Percentiles rank a stretch among this genome's conserved stretches.
phyloP scores from a whole-genome alignment of 495 filamentous ascomycete species.

The Terfezia claveryi region DNA sequence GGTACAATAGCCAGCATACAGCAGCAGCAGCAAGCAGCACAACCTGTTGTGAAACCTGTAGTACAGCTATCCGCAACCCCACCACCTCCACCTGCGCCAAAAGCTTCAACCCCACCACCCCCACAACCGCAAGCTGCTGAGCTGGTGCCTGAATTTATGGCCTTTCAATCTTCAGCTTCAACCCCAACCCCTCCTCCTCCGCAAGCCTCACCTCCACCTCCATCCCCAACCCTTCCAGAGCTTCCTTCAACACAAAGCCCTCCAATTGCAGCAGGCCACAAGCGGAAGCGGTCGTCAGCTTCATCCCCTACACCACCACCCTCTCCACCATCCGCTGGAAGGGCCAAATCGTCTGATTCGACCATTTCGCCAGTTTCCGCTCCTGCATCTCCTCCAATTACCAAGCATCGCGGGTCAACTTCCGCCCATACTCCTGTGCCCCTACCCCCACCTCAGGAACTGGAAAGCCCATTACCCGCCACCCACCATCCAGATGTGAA shows the following conservation, averaged over 20 bases:
- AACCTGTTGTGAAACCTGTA: too few species aligned
- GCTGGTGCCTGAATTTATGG: background rate
- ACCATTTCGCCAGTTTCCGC: background rate
- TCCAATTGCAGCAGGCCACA: background rate
- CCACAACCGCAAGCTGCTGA: background rate
- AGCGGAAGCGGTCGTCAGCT: background rate
- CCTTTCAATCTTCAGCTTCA: too few species aligned
- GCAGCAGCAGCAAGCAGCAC: too few species aligned
- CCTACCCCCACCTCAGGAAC: background rate
- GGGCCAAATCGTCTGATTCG: background rate
- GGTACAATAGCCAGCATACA: too few species aligned
- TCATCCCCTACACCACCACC: background rate
- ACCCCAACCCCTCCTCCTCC: background rate
- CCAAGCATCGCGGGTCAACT: background rate
- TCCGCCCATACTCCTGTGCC: background rate
- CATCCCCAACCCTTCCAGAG: background rate
- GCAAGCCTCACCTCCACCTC: background rate
- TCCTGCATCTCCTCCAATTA: background rate
- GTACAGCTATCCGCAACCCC: background rate
- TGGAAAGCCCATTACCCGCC: background rate
- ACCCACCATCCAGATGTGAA: background rate
- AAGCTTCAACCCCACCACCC: background rate
- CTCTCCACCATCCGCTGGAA: background rate
- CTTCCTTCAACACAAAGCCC: background rate
- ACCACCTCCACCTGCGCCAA: background rate